Evolutionary conservation across 345 rosid species (phyloP), one percentile per base, ranked within the genome.

Genomic region (Rhizophora mangle): DNA sequence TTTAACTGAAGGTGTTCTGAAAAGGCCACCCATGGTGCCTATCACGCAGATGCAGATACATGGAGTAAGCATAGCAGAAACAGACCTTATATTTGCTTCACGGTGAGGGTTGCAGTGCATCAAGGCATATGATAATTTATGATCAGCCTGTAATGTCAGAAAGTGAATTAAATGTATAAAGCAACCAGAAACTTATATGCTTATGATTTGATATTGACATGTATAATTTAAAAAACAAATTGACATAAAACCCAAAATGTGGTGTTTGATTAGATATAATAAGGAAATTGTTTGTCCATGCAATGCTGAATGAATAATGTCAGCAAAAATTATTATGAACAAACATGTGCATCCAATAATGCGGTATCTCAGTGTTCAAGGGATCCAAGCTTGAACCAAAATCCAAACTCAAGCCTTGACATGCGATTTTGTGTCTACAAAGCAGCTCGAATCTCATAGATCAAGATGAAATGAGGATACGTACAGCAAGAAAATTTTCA

Each of bases 401-500:
- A 13, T 43, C 3, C 46, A 39, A 55, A 55, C 27, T 22, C 59
- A 55, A 55, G 29, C 15, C 30, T 55, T 55, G 27, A 49, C 27
- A 9, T 27, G 18, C 18, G 29, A 19, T 29, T 13, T 64, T 30
- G 51, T 11, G 20, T 20, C 26, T 63, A 15, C 39, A 27, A 29
- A 60, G 32, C 32, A 63, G 71, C 27, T 46, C 39, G 37, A 6
- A 61, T 52, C 56, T 6, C 52, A 60, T 13, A 58, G 62, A 29
- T 56, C 18, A 67, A 56, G 19, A 63, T 20, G 70, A 53, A 56
- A 43, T 59, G 49, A 52, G 46, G 65, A 51, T 13, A 71, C 99
- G 90, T 79, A 95, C 99, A 64, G 94, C 92, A 46, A 82, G 87
- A 79, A 92, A 95, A 74, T 95, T 95, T 82, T 95, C 99, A 79